Percentiles rank a stretch among this genome's conserved stretches.
These are phyloP conservation scores for Puccinellia tenuiflora DNA, from an alignment of 176 grass and related monocot genomes.

Conservation along the genomic window DNA sequence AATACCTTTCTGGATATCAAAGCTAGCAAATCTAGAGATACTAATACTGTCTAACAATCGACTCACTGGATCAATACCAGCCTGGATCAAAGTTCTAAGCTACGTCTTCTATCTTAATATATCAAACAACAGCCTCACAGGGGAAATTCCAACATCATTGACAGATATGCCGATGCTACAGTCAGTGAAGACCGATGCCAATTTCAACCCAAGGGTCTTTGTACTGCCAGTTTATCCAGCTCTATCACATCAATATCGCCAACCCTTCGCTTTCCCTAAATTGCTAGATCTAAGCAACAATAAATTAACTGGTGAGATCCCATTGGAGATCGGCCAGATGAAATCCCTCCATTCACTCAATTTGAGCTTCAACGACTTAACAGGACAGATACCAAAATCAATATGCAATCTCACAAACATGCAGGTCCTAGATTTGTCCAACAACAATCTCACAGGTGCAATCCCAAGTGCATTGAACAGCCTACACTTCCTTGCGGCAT, in stretches of 20 bases:
- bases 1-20: slow-evolving; percentile 37
- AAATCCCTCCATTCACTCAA: background rate
- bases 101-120: background rate
- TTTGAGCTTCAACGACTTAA: slow-evolving; percentile 16
- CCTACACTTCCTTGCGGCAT: slow-evolving; percentile 14
- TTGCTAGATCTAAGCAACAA: background rate
- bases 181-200: background rate
- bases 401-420: slow-evolving; percentile 22
- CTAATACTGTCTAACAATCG: background rate
- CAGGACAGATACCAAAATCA: background rate
- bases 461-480: background rate
- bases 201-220: background rate
- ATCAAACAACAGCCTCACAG: slow-evolving; percentile 16
- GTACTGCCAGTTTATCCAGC: background rate
- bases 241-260: background rate
- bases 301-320: background rate
- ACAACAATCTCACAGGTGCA: slow-evolving; percentile 4
- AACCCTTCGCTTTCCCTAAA: background rate
- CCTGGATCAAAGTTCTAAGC: background rate
- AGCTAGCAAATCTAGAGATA: background rate
- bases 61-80: slow-evolving; percentile 11
- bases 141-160: background rate
- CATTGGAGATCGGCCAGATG: background rate
- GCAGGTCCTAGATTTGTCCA: background rate
- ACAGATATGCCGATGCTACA: background rate